Percentiles rank a stretch among this genome's conserved stretches.
phyloP scores from a whole-genome alignment of 805 yeast genomes.

The Yamadazyma kitorensis region DNA sequence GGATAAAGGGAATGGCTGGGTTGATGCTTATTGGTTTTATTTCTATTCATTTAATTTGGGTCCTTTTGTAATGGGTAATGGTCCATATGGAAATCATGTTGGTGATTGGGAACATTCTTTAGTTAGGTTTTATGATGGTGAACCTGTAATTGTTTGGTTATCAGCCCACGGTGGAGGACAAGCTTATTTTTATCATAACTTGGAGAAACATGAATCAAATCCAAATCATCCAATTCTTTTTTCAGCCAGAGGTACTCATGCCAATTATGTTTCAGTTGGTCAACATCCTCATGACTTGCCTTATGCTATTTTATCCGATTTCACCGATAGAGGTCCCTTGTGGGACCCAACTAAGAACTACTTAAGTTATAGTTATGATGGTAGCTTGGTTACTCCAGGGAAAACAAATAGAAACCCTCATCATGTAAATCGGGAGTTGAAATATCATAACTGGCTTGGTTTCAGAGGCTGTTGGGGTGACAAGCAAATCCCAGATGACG shows the following conservation, averaged over 20 bases:
- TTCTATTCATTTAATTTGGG: slow-evolving; percentile 93
- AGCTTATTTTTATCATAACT: slow-evolving; percentile 73
- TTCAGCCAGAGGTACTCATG: slow-evolving; percentile 95
- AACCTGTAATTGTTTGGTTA: slow-evolving; percentile 89
- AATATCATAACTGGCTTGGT: slow-evolving; percentile 73
- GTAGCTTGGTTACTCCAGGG: slow-evolving; percentile 45
- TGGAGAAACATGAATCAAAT: slow-evolving; percentile 58
- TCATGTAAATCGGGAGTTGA: slow-evolving; percentile 49
- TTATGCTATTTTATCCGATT: slow-evolving; percentile 84
- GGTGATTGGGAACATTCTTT: slow-evolving; percentile 98
- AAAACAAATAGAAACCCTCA: slow-evolving; percentile 39
- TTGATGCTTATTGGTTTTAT: slow-evolving; percentile 95
- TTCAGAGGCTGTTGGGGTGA: slow-evolving; percentile 93
- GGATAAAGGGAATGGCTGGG: slow-evolving; percentile 92
- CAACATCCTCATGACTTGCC: slow-evolving; percentile 96
- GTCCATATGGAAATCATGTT: slow-evolving; percentile 95
- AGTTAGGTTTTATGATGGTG: slow-evolving; percentile 77
- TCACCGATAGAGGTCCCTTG: slow-evolving; percentile 90
- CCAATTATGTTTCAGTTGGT: slow-evolving; percentile 94
- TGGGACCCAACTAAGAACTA: slow-evolving; percentile 92
- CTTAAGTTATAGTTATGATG: slow-evolving; percentile 78
- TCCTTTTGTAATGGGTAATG: slow-evolving; percentile 95
- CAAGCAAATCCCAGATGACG: slow-evolving; percentile 57
- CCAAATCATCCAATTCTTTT: slow-evolving; percentile 67
- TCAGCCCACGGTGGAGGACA: slow-evolving; percentile 98